phyloP scores from a whole-genome alignment of 2,329 filamentous ascomycete genomes.

The Nothopassalora personata region DNA sequence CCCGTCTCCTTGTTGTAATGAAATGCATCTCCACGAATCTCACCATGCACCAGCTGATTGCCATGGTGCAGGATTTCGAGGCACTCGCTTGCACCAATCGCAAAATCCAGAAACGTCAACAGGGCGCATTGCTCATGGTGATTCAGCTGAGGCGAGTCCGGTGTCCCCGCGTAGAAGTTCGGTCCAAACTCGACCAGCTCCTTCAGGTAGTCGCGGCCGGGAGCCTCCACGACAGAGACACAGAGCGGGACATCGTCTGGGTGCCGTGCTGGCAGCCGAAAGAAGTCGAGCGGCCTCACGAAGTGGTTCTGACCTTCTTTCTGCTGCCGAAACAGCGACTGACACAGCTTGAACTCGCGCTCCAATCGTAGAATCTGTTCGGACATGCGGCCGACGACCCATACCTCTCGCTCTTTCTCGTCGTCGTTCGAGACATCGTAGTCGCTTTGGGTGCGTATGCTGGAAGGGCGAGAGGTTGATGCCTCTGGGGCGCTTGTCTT shows the following conservation, averaged over 20 bases:
- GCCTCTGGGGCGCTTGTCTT: slow-evolving; percentile 38
- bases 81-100: slow-evolving; percentile 79
- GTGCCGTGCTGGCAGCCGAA: slow-evolving; percentile 62
- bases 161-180: slow-evolving; percentile 36
- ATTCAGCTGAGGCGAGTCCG: slow-evolving; percentile 21
- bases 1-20: slow-evolving; percentile 71
- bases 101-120: slow-evolving; percentile 79
- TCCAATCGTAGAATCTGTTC: slow-evolving; percentile 78
- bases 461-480: slow-evolving; percentile 17
- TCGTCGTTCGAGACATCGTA: slow-evolving; percentile 25
- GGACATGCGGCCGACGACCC: slow-evolving; percentile 76
- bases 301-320: slow-evolving; percentile 64
- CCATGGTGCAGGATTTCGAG: slow-evolving; percentile 88
- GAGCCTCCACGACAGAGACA: slow-evolving; percentile 74
- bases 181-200: slow-evolving; percentile 73
- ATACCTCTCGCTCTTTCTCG: slow-evolving; percentile 30
- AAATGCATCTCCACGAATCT: slow-evolving; percentile 85
- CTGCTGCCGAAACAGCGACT: slow-evolving; percentile 52
- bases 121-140: slow-evolving; percentile 40
- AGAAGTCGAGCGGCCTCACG: slow-evolving; percentile 71
- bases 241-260: slow-evolving; percentile 67
- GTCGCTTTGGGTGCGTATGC: slow-evolving; percentile 25
- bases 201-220: slow-evolving; percentile 66
- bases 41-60: slow-evolving; percentile 79
- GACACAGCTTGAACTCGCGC: slow-evolving; percentile 77